A percentile compares a stretch with the other conserved stretches of the same genome.
Evolutionary conservation across 2,329 filamentous ascomycete genomes (phyloP).

Genomic region (Didymella glomerata): DNA sequence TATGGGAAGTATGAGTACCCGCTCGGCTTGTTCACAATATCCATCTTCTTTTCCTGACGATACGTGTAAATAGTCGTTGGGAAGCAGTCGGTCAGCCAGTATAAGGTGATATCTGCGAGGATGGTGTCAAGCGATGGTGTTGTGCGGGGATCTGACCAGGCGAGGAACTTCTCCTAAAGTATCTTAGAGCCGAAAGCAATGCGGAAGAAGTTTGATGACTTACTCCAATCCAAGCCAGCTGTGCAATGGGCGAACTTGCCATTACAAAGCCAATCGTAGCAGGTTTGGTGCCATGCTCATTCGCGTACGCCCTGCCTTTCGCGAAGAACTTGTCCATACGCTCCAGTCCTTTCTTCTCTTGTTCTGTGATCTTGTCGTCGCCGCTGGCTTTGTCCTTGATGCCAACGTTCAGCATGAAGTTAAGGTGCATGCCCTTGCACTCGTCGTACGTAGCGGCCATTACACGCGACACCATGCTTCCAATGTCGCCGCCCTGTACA

Average conservation of each 20-base stretch:
- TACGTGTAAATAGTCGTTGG: conserved; percentile 62
- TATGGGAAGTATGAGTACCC: conserved; percentile 57
- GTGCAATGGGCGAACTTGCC: conserved; percentile 61
- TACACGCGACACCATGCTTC: conserved; percentile 55
- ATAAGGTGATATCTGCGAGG: conserved; percentile 61
- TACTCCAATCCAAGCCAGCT: conserved; percentile 65
- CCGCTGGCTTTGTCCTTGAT: conserved; percentile 27
- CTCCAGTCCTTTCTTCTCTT: conserved; percentile 53
- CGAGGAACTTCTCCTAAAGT: conserved; percentile 61
- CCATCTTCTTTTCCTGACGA: conserved; percentile 42
- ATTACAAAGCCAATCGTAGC: conserved; percentile 66
- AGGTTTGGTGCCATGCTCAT: conserved; percentile 63
- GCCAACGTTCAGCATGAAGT: conserved; percentile 38
- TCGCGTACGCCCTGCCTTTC: conserved; percentile 59
- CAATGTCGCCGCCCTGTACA: conserved; percentile 66
- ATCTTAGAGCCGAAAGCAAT: background rate
- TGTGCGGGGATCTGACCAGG: conserved; percentile 58
- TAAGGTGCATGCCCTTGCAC: conserved; percentile 57
- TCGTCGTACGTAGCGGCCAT: conserved; percentile 55
- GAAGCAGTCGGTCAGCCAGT: conserved; percentile 64
- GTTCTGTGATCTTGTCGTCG: conserved; percentile 32
- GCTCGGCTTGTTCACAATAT: conserved; percentile 52
- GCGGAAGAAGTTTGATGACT: background rate
- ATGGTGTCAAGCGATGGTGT: conserved; percentile 54
- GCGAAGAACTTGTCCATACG: conserved; percentile 52